Evolutionary conservation across 2,329 filamentous ascomycete species (phyloP).

Genomic region (Penicillium occitanis): DNA sequence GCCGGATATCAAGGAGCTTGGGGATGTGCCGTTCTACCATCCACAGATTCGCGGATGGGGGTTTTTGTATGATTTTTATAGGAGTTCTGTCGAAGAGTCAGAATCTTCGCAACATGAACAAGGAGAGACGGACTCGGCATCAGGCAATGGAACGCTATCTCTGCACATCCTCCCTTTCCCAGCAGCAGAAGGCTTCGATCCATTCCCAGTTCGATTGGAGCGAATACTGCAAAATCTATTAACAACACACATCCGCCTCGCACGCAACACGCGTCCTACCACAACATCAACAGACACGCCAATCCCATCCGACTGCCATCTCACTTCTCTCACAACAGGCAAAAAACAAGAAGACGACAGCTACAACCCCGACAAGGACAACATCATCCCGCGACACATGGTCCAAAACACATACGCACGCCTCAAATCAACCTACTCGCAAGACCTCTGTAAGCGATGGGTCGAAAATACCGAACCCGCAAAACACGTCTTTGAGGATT

Average conservation of each 20-base stretch:
- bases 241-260: conserved; percentile 39
- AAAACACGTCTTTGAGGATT: conserved; percentile 95
- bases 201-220: conserved; percentile 40
- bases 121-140: background rate
- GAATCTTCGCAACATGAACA: background rate
- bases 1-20: conserved; percentile 64
- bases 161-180: conserved; percentile 55
- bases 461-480: conserved; percentile 79
- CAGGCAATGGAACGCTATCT: conserved; percentile 43
- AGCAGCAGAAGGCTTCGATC: conserved; percentile 30
- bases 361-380: conserved; percentile 80
- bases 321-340: background rate
- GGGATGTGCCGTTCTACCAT: conserved; percentile 82
- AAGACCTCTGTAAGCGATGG: conserved; percentile 70
- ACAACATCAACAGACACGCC: background rate
- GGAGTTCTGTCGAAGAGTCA: conserved; percentile 20
- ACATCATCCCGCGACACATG: conserved; percentile 70
- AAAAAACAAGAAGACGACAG: conserved; percentile 53
- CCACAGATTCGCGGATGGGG: conserved; percentile 72
- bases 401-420: conserved; percentile 80
- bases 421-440: conserved; percentile 78
- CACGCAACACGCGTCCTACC: conserved; percentile 27
- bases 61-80: conserved; percentile 63
- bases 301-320: background rate
- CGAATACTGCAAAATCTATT: conserved; percentile 41